These are phyloP conservation scores for Cadophora luteo-olivacea DNA, from an alignment of 2,329 filamentous ascomycete genomes.

Conservation along the genomic window DNA sequence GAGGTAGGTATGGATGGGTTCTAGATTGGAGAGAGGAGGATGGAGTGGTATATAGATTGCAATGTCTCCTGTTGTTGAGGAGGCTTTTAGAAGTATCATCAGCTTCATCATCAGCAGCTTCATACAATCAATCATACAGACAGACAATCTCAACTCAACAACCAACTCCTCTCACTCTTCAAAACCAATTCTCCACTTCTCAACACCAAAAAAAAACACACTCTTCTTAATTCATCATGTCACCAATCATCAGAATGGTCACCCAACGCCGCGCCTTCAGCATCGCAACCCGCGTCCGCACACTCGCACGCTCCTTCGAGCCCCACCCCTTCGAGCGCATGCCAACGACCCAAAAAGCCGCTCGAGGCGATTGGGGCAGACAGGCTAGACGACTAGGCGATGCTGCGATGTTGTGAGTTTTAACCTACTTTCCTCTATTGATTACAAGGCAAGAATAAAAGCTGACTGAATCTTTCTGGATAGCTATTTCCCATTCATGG, in stretches of 20 bases:
- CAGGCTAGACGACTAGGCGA: constrained; percentile 27
- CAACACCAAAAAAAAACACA: background rate
- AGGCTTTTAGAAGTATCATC: constrained; percentile 6
- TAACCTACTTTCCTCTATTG: background rate
- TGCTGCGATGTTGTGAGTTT: constrained; percentile 34
- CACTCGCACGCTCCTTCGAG: constrained; percentile 29
- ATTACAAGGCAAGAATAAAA: background rate
- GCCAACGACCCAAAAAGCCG: constrained; percentile 23
- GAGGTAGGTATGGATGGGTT: background rate
- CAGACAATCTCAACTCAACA: constrained; percentile 11
- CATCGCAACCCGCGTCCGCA: constrained; percentile 29
- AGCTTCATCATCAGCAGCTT: background rate
- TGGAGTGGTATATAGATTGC: background rate
- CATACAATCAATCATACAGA: background rate
- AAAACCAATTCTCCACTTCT: background rate
- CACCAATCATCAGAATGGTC: constrained; percentile 24
- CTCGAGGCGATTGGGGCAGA: constrained; percentile 33
- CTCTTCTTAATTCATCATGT: background rate
- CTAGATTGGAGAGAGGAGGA: constrained; percentile 4
- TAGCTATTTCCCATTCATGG: constrained; percentile 35
- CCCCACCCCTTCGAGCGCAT: constrained; percentile 36
- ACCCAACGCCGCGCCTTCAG: constrained; percentile 29
- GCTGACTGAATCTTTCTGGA: background rate
- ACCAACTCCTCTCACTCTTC: background rate
- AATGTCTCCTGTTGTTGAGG: background rate